These are phyloP conservation scores for Leccinum fuscescens DNA, from an alignment of 1,284 basidiomycete genomes.

Conservation along the genomic window DNA sequence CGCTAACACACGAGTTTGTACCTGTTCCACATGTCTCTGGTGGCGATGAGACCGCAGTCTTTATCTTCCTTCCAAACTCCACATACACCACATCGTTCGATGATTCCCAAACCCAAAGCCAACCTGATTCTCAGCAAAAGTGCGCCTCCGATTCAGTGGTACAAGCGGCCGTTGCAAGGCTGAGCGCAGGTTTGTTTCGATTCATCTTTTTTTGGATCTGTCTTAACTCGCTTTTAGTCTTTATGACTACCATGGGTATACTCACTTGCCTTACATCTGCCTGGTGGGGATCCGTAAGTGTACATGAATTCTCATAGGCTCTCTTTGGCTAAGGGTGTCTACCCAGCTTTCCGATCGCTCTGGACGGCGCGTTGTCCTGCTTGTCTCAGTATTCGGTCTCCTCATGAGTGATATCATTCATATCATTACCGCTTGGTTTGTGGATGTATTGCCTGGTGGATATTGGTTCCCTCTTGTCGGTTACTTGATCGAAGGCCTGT, in stretches of 20 bases:
- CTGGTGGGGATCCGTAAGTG: constrained; percentile 73
- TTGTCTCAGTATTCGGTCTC: too few species aligned
- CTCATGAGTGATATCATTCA: too few species aligned
- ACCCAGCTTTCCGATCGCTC: too few species aligned
- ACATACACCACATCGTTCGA: not conserved
- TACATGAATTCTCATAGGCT: not conserved
- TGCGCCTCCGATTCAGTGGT: constrained; percentile 75
- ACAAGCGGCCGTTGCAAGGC: constrained; percentile 66
- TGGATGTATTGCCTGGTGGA: constrained; percentile 66
- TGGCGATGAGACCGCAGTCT: not conserved
- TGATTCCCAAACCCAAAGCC: not conserved
- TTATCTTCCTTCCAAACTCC: not conserved
- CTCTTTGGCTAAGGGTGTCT: not conserved
- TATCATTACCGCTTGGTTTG: constrained; percentile 36
- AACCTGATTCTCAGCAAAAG: constrained; percentile 22
- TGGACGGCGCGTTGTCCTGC: too few species aligned
- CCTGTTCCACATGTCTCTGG: not conserved
- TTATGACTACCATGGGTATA: constrained; percentile 70
- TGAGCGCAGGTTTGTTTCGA: constrained; percentile 51
- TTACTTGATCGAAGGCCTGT: constrained; percentile 68
- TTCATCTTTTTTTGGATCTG: constrained; percentile 2
- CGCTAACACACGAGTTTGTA: not conserved
- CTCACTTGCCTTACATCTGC: constrained; percentile 74
- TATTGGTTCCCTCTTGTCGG: constrained; percentile 83
- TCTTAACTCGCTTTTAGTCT: constrained; percentile 37